These are phyloP conservation scores for Backusella parvicylindrica DNA, from an alignment of 192 early-diverging fungal species.

Conservation along the genomic window DNA sequence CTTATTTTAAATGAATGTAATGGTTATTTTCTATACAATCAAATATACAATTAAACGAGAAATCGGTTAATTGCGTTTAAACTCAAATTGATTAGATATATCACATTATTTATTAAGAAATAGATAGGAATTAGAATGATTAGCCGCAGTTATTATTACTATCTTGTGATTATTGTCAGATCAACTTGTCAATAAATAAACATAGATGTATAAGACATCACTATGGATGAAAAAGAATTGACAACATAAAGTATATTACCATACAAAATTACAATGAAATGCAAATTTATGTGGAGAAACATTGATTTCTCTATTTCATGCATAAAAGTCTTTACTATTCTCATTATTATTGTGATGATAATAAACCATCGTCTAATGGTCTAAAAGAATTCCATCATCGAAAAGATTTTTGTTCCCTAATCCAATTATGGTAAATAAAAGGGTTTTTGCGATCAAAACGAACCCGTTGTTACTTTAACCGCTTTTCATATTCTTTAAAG, in stretches of 20 bases:
- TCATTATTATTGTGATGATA: background rate
- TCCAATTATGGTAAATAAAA: background rate
- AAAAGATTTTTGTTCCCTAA: background rate
- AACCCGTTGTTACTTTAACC: background rate
- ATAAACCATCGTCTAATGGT: background rate
- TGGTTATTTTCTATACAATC: background rate
- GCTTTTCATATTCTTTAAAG: background rate
- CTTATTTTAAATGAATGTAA: background rate
- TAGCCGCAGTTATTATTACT: background rate
- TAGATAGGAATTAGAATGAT: background rate
- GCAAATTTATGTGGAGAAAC: background rate
- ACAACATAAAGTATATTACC: background rate
- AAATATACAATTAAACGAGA: background rate
- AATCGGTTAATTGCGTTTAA: background rate
- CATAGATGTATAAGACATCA: background rate
- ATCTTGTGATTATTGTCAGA: background rate
- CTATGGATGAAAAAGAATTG: background rate
- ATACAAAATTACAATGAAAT: background rate
- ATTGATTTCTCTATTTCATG: background rate
- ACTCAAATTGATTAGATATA: background rate
- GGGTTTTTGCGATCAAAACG: background rate
- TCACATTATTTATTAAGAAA: background rate
- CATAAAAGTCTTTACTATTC: too few relatives aligned
- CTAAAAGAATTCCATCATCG: background rate
- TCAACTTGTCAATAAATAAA: background rate